Evolutionary conservation across 179 eudicot species (phyloP).

Genomic region (Patellifolia procumbens): DNA sequence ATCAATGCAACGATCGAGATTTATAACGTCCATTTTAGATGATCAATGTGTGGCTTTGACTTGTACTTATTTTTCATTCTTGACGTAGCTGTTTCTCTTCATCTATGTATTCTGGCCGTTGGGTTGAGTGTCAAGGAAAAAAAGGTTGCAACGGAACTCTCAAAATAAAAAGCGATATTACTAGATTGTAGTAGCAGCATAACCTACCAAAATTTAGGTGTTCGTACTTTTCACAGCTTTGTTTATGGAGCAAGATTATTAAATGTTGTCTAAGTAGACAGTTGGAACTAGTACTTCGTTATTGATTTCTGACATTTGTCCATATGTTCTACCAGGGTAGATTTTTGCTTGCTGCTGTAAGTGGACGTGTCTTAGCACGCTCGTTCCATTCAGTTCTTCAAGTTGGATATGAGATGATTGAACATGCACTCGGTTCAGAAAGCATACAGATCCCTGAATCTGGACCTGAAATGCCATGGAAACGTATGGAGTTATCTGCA

Average conservation of each 20-base stretch:
- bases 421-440: constrained; percentile 79
- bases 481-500: constrained; percentile 91
- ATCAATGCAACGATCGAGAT: neutral
- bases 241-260: neutral
- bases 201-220: neutral
- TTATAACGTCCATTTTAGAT: neutral
- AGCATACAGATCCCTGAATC: constrained; percentile 57
- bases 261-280: neutral
- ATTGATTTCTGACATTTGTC: constrained; percentile 19
- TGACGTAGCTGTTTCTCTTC: neutral
- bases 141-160: neutral
- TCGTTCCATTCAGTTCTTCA: constrained; percentile 91
- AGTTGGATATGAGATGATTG: constrained; percentile 85
- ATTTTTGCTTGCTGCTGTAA: constrained; percentile 96
- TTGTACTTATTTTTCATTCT: neutral
- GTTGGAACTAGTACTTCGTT: neutral
- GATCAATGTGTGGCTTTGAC: neutral
- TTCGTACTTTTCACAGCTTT: neutral
- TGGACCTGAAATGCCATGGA: constrained; percentile 98
- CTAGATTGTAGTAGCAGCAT: neutral
- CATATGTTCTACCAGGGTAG: constrained; percentile 72
- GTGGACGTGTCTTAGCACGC: constrained; percentile 98
- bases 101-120: neutral
- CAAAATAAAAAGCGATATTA: too few relatives aligned
- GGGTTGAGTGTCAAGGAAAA: neutral